phyloP scores from a whole-genome alignment of 2,329 filamentous ascomycete species.

The Paraphaeosphaeria minitans region DNA sequence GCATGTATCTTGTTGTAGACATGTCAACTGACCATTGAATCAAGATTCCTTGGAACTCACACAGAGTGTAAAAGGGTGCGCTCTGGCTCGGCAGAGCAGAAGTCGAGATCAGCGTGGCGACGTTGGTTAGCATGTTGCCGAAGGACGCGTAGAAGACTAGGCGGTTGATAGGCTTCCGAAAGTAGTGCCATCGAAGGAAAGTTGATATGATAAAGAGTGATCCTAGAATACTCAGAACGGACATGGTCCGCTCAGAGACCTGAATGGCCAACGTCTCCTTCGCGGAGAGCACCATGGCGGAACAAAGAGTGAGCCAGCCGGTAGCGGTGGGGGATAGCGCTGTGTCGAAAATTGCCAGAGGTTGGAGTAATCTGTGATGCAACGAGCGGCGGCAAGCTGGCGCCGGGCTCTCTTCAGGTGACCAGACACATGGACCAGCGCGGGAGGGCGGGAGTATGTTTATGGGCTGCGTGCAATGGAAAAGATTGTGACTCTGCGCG shows the following conservation, averaged over 20 bases:
- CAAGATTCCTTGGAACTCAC: conserved; percentile 77
- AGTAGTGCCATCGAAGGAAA: conserved; percentile 69
- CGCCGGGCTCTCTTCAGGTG: conserved; percentile 2
- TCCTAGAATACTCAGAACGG: conserved; percentile 72
- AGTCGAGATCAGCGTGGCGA: conserved; percentile 74
- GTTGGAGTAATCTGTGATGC: not conserved
- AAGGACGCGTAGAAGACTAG: conserved; percentile 83
- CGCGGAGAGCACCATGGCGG: conserved; percentile 14
- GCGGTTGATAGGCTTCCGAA: conserved; percentile 86
- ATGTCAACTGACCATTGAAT: conserved; percentile 73
- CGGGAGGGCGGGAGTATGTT: not conserved
- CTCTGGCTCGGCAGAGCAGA: conserved; percentile 55
- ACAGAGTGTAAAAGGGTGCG: conserved; percentile 60
- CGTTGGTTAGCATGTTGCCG: conserved; percentile 78
- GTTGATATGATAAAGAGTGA: conserved; percentile 74
- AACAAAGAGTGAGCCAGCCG: not conserved
- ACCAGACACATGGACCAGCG: not conserved
- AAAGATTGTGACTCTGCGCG: not conserved
- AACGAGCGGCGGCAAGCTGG: not conserved
- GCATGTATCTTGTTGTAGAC: conserved; percentile 18
- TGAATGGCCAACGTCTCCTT: conserved; percentile 54
- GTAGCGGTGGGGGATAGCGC: not conserved
- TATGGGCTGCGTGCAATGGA: not conserved
- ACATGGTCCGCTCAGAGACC: conserved; percentile 70
- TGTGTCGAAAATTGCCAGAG: not conserved